Base-by-base conservation (phyloP, 2,329 filamentous ascomycete species). In the Cladorrhinum sp. region DNA sequence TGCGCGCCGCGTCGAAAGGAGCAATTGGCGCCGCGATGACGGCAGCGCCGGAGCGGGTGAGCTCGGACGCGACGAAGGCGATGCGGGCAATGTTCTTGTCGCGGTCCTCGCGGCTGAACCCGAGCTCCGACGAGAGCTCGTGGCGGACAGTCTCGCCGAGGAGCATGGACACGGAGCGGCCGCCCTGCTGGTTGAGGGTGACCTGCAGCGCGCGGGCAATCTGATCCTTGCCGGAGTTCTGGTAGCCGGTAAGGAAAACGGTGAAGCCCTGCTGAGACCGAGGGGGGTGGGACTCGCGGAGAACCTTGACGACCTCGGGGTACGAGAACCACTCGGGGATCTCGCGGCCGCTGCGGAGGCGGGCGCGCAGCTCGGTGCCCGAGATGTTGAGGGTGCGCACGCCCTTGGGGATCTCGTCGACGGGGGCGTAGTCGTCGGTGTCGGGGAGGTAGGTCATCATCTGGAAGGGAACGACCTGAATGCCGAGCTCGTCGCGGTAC, bases 291-390 rank as follows among this genome's bases (percentile, higher is more conserved):
- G 94, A 96, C 81, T 99, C 93, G 72, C 95, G 89, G 64, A 99
- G 89, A 55, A 98, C 95, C 77, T 87, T 88, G 79, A 99, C 95
- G 69, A 99, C 95, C 81, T 99, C 95, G 65, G 95, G 94, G 83
- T 99, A 99, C 30, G 95, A 98, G 85, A 99, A 99, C 95, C 95
- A 99, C 78, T 96, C 92, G 69, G 95, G 95, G 70, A 99, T 99
- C 70, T 96, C 92, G 71, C 91, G 91, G 69, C 95, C 95, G 63
- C 90, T 96, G 72, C 90, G 88, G 66, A 99, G 88, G 71, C 95
- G 91, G 73, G 90, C 86, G 73, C 95, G 93, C 72, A 99, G 91
- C 82, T 99, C 95, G 64, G 89, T 92, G 64, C 89, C 89, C 39
- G 88, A 92, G 76, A 94, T 94, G 80, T 94, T 91, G 68, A 92